Conservation (phyloP, 352 stramenopile species). For the Pythium aquatile region DNA sequence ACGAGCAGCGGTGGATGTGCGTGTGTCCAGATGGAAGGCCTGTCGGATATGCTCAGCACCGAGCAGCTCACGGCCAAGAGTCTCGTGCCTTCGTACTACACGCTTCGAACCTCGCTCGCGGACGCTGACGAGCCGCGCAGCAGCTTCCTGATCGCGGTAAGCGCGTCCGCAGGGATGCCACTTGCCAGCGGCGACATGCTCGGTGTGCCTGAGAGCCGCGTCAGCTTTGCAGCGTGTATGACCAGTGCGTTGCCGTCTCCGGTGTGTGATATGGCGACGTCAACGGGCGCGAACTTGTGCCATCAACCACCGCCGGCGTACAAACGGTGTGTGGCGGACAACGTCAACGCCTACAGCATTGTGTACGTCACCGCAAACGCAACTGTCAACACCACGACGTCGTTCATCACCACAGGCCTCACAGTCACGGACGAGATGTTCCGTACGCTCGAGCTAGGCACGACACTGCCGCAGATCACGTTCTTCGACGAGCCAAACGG, state of each 20-base stretch:
- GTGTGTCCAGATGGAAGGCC: conserved; percentile 10
- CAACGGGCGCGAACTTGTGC: neutral
- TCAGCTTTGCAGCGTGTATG: conserved; percentile 12
- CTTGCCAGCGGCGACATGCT: neutral
- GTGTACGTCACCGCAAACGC: neutral
- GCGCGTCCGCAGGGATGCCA: neutral
- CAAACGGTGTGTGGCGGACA: conserved; percentile 11
- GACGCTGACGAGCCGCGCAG: conserved; percentile 2
- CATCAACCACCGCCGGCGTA: conserved; percentile 8
- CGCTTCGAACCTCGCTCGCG: neutral
- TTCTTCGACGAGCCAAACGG: conserved; percentile 13
- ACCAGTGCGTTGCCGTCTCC: neutral
- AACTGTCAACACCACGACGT: neutral
- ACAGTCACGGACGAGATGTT: conserved; percentile 5
- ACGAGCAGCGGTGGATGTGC: neutral
- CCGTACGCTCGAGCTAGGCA: conserved; percentile 1
- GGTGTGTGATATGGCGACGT: too few species aligned
- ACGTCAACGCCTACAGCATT: conserved; percentile 1
- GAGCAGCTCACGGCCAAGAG: neutral
- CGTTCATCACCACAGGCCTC: neutral
- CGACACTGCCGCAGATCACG: conserved; percentile 6
- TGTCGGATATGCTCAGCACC: neutral
- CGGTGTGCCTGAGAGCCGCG: conserved; percentile 10
- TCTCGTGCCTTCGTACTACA: neutral
- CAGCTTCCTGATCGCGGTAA: conserved; percentile 1